These are phyloP conservation scores for Fusarium abutilonis DNA, from an alignment of 2,329 filamentous ascomycete species.

Conservation along the genomic window DNA sequence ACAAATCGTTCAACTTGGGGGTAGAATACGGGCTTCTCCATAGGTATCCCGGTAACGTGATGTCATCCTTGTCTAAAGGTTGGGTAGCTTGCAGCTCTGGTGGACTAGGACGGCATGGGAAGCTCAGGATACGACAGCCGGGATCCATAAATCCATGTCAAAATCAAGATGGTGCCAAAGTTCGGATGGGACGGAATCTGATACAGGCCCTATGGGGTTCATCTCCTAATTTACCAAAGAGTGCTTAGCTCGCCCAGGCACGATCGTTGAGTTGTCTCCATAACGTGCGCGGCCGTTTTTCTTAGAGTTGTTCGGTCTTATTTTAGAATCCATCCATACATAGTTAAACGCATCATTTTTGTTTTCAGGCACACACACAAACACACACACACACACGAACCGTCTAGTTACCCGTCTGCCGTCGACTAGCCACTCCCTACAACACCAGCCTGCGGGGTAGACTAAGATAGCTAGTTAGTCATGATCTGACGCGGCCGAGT, in stretches of 20 bases:
- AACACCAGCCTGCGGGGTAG: constrained; percentile 13
- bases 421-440: background rate
- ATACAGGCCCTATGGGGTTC: constrained; percentile 7
- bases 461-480: constrained; percentile 5
- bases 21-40: constrained; percentile 36
- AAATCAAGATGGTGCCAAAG: constrained; percentile 26
- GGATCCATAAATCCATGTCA: constrained; percentile 25
- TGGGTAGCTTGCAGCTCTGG: constrained; percentile 21
- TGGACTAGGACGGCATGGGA: constrained; percentile 5
- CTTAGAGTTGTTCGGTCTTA: background rate
- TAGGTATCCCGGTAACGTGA: constrained; percentile 28
- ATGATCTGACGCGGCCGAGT: constrained; percentile 24
- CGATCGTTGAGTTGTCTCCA: background rate
- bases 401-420: constrained; percentile 1
- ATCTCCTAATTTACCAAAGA: background rate
- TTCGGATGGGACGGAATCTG: constrained; percentile 27
- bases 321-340: background rate
- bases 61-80: constrained; percentile 25
- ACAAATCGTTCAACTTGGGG: constrained; percentile 10
- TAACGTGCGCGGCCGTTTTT: background rate
- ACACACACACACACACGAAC: too few relatives aligned
- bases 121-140: background rate
- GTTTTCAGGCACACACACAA: constrained; percentile 13
- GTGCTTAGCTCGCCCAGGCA: constrained; percentile 3
- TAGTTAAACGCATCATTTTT: constrained; percentile 2